Evolutionary conservation across 73 alveolate species (phyloP).

Genomic region (Paramecium biaurelia): DNA sequence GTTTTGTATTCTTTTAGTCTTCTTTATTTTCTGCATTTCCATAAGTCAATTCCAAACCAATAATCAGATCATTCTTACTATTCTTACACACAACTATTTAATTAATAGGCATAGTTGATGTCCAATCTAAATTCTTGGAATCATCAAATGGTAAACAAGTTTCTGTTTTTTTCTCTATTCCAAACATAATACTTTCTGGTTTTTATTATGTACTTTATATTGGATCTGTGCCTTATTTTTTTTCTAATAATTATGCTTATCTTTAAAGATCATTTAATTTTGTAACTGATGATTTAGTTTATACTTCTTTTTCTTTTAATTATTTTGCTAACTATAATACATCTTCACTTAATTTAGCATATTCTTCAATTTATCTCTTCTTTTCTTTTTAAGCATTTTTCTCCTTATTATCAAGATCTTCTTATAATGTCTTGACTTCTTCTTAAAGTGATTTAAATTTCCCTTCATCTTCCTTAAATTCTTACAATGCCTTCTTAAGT

Average conservation of each 20-base stretch:
- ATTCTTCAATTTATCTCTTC: not conserved
- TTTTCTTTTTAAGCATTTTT: not conserved
- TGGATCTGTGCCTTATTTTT: not conserved
- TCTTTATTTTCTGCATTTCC: not conserved
- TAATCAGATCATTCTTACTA: not conserved
- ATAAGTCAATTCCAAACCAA: conserved; percentile 26
- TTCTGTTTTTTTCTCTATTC: not conserved
- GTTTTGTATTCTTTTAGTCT: not conserved
- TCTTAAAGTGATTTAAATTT: not conserved
- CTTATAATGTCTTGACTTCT: not conserved
- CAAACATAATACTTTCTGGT: not conserved
- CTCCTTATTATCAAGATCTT: not conserved
- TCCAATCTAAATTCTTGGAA: conserved; percentile 41
- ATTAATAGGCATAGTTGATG: not conserved
- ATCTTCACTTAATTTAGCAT: not conserved
- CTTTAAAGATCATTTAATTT: not conserved
- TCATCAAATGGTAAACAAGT: conserved; percentile 11
- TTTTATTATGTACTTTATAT: not conserved
- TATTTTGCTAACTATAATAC: not conserved
- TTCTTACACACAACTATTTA: not conserved
- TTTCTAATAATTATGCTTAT: not conserved
- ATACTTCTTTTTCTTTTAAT: not conserved
- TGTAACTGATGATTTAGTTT: not conserved
- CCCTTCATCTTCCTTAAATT: not conserved
- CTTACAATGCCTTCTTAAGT: not conserved